Conservation (phyloP, 2,329 filamentous ascomycete genomes). For the Microdochium trichocladiopsis region DNA sequence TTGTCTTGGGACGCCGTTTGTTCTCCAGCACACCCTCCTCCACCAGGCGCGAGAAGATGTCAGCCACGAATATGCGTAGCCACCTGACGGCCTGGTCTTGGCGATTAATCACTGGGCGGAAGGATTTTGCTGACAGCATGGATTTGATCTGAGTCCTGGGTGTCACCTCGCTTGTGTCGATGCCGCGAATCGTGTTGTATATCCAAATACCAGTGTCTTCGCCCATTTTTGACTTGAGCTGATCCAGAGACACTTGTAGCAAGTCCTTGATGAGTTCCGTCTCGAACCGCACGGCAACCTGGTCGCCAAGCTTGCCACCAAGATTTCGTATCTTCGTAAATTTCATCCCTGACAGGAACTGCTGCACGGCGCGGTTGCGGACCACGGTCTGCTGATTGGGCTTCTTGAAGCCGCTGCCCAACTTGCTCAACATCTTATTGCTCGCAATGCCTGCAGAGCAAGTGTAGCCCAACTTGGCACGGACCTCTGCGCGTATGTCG, state of each 20-base stretch:
- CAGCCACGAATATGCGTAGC: conserved; percentile 85
- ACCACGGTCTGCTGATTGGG: conserved; percentile 94
- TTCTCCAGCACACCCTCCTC: conserved; percentile 88
- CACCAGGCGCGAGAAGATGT: conserved; percentile 83
- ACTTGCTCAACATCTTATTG: conserved; percentile 94
- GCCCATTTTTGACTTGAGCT: conserved; percentile 70
- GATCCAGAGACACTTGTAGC: conserved; percentile 63
- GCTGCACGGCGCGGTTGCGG: conserved; percentile 70
- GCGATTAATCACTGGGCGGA: conserved; percentile 74
- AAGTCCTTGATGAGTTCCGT: conserved; percentile 76
- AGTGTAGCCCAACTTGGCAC: conserved; percentile 71
- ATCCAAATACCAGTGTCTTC: conserved; percentile 84
- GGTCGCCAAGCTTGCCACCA: conserved; percentile 90
- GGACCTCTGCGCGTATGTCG: conserved; percentile 62
- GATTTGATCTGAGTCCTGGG: conserved; percentile 90
- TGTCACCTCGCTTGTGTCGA: conserved; percentile 84
- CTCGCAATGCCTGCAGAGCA: conserved; percentile 83
- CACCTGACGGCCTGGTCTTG: conserved; percentile 74
- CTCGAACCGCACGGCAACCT: conserved; percentile 72
- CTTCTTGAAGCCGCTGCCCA: conserved; percentile 87
- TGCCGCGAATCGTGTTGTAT: conserved; percentile 75
- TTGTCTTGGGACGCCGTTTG: conserved; percentile 75
- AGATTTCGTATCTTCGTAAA: conserved; percentile 92
- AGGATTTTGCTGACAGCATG: conserved; percentile 95
- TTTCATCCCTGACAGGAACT: conserved; percentile 79